phyloP scores from a whole-genome alignment of 441 rosid genomes.

The Croton setiger region DNA sequence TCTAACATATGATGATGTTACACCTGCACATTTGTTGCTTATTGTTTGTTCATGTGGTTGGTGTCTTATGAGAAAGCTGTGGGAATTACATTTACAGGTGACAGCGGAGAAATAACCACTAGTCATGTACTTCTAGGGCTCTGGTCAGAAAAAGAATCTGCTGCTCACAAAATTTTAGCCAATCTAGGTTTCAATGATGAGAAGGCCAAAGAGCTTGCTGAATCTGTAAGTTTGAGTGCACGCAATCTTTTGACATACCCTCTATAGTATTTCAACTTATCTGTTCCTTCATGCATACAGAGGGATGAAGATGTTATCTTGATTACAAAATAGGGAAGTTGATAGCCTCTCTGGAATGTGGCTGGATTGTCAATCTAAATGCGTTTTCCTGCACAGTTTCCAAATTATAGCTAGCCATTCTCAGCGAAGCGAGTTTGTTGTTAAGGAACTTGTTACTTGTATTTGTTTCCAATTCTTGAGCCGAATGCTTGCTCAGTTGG shows the following conservation, averaged over 20 bases:
- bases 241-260: background rate
- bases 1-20: background rate
- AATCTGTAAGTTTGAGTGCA: slow-evolving; percentile 46
- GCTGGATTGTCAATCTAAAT: slow-evolving; percentile 4
- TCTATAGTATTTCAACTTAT: slow-evolving; percentile 15
- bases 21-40: background rate
- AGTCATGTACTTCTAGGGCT: slow-evolving; percentile 70
- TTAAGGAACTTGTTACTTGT: slow-evolving; percentile 7
- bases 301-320: slow-evolving; percentile 47
- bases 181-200: slow-evolving; percentile 68
- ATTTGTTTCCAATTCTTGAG: background rate
- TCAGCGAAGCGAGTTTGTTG: slow-evolving; percentile 10
- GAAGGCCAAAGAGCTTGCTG: slow-evolving; percentile 62
- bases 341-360: slow-evolving; percentile 6
- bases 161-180: slow-evolving; percentile 62
- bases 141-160: slow-evolving; percentile 77
- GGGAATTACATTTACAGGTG: slow-evolving; percentile 56
- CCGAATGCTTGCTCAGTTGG: slow-evolving; percentile 9
- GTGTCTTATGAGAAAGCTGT: slow-evolving; percentile 14
- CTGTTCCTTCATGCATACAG: slow-evolving; percentile 36
- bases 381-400: slow-evolving; percentile 4
- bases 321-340: slow-evolving; percentile 40
- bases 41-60: background rate
- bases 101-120: slow-evolving; percentile 70
- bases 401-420: slow-evolving; percentile 14